phyloP scores from a whole-genome alignment of 495 filamentous ascomycete species.

The Filosporella fistucella region DNA sequence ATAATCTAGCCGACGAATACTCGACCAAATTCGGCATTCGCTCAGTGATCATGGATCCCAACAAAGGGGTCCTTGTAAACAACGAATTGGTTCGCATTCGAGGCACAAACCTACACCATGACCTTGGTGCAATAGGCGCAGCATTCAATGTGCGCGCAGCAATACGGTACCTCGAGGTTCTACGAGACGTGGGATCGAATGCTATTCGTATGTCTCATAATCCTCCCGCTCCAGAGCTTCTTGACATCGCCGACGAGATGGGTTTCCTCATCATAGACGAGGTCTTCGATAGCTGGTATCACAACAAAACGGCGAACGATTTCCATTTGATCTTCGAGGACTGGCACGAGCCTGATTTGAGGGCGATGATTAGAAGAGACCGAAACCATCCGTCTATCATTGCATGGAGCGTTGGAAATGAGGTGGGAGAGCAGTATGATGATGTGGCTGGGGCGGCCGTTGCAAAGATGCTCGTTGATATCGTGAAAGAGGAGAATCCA shows the following conservation, averaged over 20 bases:
- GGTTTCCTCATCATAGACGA: slow-evolving; percentile 54
- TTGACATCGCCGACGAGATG: slow-evolving; percentile 50
- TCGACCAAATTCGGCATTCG: slow-evolving; percentile 45
- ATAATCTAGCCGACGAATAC: slow-evolving; percentile 35
- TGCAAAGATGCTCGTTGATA: slow-evolving; percentile 27
- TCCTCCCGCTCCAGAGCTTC: slow-evolving; percentile 45
- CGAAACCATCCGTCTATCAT: slow-evolving; percentile 46
- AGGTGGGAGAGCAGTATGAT: slow-evolving; percentile 35
- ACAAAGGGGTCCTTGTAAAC: slow-evolving; percentile 38
- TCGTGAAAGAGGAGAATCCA: slow-evolving; percentile 34
- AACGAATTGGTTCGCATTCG: slow-evolving; percentile 31
- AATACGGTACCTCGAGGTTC: slow-evolving; percentile 36
- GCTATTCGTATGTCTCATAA: slow-evolving; percentile 46
- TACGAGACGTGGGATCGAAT: slow-evolving; percentile 43
- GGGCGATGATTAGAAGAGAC: slow-evolving; percentile 39
- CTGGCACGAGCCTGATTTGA: slow-evolving; percentile 44
- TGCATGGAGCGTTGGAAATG: slow-evolving; percentile 44
- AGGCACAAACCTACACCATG: slow-evolving; percentile 42
- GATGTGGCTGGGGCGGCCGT: slow-evolving; percentile 22
- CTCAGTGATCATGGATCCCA: slow-evolving; percentile 28
- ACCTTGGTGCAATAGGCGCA: slow-evolving; percentile 39
- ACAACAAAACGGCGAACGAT: slow-evolving; percentile 36
- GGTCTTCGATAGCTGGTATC: slow-evolving; percentile 41
- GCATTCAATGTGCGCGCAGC: slow-evolving; percentile 40
- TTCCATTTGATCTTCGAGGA: slow-evolving; percentile 40